Conservation (phyloP, 23 red algal species). For the Cyanidiococcus yangmingshanensis region DNA sequence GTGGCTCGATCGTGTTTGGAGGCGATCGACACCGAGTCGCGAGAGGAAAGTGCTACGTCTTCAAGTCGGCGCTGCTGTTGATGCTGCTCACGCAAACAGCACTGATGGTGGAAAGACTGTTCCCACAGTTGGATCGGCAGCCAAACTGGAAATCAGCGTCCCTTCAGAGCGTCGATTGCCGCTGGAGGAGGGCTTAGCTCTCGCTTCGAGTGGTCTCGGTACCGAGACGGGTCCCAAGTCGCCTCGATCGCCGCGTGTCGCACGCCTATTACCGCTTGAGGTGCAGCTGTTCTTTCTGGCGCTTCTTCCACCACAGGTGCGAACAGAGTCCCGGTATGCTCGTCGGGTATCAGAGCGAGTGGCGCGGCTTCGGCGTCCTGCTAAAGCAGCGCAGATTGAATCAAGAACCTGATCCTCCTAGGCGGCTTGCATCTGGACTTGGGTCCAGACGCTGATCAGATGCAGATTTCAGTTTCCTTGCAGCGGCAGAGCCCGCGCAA, state of each 20-base stretch:
- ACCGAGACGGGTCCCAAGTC: background rate
- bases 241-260: background rate
- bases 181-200: background rate
- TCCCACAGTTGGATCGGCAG: too few species aligned
- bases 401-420: background rate
- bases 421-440: background rate
- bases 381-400: background rate
- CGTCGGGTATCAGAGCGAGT: background rate
- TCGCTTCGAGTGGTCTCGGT: background rate
- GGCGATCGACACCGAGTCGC: too few species aligned
- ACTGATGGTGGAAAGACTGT: too few species aligned
- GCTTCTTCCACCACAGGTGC: background rate
- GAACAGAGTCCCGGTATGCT: background rate
- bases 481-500: constrained; percentile 1
- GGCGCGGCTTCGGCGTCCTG: background rate
- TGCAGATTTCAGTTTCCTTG: background rate
- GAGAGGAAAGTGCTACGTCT: too few species aligned
- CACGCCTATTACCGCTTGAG: background rate
- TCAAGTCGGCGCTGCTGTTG: too few species aligned
- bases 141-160: too few species aligned
- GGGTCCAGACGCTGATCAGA: background rate
- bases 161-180: too few species aligned
- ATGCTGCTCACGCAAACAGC: too few species aligned
- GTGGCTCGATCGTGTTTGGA: too few species aligned
- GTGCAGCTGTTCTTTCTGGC: constrained; percentile 8